Evolutionary conservation across 768 basidiomycete species (phyloP), one percentile per base, ranked within the genome.

Genomic region (Cyclocybe cylindracea): DNA sequence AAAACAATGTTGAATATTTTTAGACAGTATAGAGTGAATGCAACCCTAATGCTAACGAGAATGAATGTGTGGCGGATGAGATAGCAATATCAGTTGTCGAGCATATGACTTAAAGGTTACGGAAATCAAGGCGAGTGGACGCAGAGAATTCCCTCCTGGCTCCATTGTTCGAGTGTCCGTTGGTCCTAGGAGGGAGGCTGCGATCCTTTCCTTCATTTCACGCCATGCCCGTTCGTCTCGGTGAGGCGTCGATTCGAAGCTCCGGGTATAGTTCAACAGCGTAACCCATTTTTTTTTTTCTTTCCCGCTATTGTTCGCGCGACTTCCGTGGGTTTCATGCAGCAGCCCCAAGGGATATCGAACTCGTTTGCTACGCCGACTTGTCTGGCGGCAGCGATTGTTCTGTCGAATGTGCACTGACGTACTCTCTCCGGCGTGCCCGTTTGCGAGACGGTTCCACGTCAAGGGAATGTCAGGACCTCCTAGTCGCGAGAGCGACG

Each of bases 271-370:
- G 87, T 59, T 93, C 91, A 19, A 93, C 88, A 14, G 91, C 91
- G 57, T 94, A 94, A 39, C 90, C 91, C 91, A 66, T 85, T 92
- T 62, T 88, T 91, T 67, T 79, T 85, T 73, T 89, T 92, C 73
- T 86, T 90, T 54, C 90, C 89, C 33, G 81, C 83, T 18, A 90
- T 76, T 86, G 79, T 51, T 90, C 90, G 56, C n/a, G 86, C 86
- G 39, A 84, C 73, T 63, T 93, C 89, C 34, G 76, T 84, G 10
- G 87, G 80, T 62, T 85, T 90, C 56, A 63, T 34, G 82, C 83
- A 11, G 87, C 83, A 0, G 86, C 84, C 39, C 86, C 82, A n/a
- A n/a, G n/a, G n/a, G n/a, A n/a, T n/a, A n/a, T 55, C 70, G 77
- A 35, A 81, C 57, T 5, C 67, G 46, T 73, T 78, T 19, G 63